Evolutionary conservation across 2,329 filamentous ascomycete species (phyloP), one percentile per base, ranked within the genome.

Genomic region (Nemania abortiva): DNA sequence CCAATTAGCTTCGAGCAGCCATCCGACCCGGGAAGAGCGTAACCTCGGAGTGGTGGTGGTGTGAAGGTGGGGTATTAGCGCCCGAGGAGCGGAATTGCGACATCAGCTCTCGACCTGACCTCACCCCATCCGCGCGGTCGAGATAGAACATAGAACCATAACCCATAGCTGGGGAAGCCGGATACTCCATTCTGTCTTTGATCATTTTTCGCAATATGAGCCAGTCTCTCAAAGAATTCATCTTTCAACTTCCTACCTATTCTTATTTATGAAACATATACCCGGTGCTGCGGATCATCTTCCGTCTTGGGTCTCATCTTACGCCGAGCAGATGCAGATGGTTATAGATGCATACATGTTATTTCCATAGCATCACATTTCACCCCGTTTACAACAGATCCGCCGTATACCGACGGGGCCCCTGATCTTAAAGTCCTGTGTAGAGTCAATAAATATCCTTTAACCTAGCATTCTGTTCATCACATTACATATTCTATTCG

Each of bases 71-170:
- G 52, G 52, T 55, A 53, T 37, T 61, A 59, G 54, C 61, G 62
- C 57, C 70, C 70, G 70, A 68, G 56, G 57, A 65, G 56, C 70
- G 70, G 70, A 24, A 70, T 67, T 56, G 61, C 67, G 67, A 70
- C 67, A 71, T 70, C 60, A 54, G 45, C 27, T 49, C 50, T 62
- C 56, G 18, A 49, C 56, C n/a, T 60, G 39, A 60, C 47, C 45
- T 59, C 67, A 59, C 47, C 39, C 58, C 47, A 55, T 59, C 31
- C 6, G 20, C 6, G 20, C 15, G 20, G 20, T 39, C 29, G 20
- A 52, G 15, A 13, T 24, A 13, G 22, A 52, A 29, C 27, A 34
- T 22, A 63, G 37, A 37, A 37, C 34, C 11, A 3, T 29, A 52
- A 27, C 24, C n/a, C n/a, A 2, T 39, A 24, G 11, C 37, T 13